A percentile compares a stretch with the other conserved stretches of the same genome.
phyloP scores from a whole-genome alignment of 257 asterid species.

The Solanum chiquidenum region DNA sequence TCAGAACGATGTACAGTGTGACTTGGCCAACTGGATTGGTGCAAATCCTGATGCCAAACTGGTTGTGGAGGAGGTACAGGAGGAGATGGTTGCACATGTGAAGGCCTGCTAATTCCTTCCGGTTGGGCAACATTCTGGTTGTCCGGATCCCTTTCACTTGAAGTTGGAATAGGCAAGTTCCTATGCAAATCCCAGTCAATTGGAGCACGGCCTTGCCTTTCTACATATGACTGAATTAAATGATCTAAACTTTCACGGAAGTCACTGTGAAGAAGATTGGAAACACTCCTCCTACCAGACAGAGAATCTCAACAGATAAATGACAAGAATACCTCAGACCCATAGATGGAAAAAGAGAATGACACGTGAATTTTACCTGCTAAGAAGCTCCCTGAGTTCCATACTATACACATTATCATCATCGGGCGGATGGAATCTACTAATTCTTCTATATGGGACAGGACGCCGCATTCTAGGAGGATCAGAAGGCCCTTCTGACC shows the following conservation, averaged over 20 bases:
- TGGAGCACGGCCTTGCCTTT: constrained; percentile 63
- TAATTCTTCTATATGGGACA: constrained; percentile 36
- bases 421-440: constrained; percentile 88
- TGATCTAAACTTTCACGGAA: constrained; percentile 91
- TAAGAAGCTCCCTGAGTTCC: constrained; percentile 93
- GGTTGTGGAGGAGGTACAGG: constrained; percentile 89
- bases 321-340: not conserved
- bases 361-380: constrained; percentile 42
- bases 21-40: constrained; percentile 75
- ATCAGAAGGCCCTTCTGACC: constrained; percentile 70
- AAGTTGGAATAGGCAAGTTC: constrained; percentile 61
- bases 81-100: constrained; percentile 58
- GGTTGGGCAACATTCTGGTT: constrained; percentile 41
- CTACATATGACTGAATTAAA: constrained; percentile 73
- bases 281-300: constrained; percentile 83
- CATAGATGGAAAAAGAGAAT: not conserved
- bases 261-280: constrained; percentile 88
- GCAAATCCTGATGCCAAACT: constrained; percentile 77
- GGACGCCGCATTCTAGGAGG: constrained; percentile 74
- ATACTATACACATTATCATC: constrained; percentile 92
- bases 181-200: constrained; percentile 77
- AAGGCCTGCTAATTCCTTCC: constrained; percentile 48
- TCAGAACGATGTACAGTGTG: constrained; percentile 71
- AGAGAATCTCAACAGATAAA: not conserved
- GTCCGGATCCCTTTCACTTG: constrained; percentile 53